These are phyloP conservation scores for Cruciata laevipes DNA, from an alignment of 257 asterid genomes.

Conservation along the genomic window DNA sequence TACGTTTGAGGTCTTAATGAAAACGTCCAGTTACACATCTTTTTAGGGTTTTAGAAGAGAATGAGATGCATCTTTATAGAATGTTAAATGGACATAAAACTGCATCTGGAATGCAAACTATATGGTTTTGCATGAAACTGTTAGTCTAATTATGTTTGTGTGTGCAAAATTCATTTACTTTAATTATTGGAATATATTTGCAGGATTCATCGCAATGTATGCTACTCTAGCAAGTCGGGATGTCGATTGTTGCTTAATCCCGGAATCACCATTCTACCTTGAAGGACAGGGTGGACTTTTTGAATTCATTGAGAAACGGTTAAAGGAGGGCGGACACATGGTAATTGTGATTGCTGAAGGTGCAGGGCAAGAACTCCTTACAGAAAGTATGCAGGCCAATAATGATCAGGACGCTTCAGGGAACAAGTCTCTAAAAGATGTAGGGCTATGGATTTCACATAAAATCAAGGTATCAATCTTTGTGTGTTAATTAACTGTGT, in stretches of 20 bases:
- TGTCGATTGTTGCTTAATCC: conserved; percentile 92
- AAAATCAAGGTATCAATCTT: conserved; percentile 53
- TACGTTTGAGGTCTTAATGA: too few relatives aligned
- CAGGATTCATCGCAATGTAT: conserved; percentile 91
- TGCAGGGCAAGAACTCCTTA: conserved; percentile 85
- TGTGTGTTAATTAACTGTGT: background rate
- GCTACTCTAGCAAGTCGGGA: conserved; percentile 97
- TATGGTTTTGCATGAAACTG: background rate
- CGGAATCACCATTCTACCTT: conserved; percentile 84
- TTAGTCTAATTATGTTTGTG: background rate
- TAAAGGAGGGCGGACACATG: conserved; percentile 85
- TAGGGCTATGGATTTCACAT: conserved; percentile 84
- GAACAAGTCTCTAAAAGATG: conserved; percentile 79
- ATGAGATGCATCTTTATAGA: background rate
- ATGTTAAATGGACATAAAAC: background rate
- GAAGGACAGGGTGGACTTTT: conserved; percentile 81
- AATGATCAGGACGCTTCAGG: conserved; percentile 81
- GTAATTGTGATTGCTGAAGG: conserved; percentile 94
- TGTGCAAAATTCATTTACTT: background rate
- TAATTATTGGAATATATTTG: conserved; percentile 15
- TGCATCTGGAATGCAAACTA: background rate
- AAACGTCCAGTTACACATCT: too few relatives aligned
- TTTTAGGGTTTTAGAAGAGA: background rate
- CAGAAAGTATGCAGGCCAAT: conserved; percentile 26
- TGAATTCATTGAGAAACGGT: conserved; percentile 58